phyloP scores from a whole-genome alignment of 345 rosid genomes.

The Nephelium lappaceum region DNA sequence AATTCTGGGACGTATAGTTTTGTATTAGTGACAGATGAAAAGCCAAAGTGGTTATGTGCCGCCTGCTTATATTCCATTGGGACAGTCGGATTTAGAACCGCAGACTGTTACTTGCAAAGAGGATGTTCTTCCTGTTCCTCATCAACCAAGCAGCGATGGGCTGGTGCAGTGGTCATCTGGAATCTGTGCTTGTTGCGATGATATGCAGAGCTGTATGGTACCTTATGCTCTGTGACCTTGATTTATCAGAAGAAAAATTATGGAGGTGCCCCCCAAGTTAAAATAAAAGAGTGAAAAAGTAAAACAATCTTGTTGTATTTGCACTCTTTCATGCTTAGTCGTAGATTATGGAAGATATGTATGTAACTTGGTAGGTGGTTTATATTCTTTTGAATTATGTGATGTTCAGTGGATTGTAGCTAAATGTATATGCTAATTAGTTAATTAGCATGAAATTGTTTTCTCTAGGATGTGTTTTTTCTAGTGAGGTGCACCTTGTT shows the following conservation, averaged over 20 bases:
- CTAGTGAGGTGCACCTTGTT: not conserved
- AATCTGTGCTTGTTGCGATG: constrained; percentile 97
- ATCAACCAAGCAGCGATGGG: constrained; percentile 16
- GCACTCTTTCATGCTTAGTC: not conserved
- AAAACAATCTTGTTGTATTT: not conserved
- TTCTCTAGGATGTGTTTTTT: too few species aligned
- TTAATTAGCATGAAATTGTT: too few species aligned
- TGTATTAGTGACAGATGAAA: constrained; percentile 43
- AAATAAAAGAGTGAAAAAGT: not conserved
- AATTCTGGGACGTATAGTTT: not conserved
- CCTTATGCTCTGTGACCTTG: constrained; percentile 72
- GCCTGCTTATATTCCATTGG: constrained; percentile 76
- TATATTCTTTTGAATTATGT: not conserved
- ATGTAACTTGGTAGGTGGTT: not conserved
- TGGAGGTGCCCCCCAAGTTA: constrained; percentile 65
- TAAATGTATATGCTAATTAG: not conserved
- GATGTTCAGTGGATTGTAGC: not conserved
- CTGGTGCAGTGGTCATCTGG: constrained; percentile 85
- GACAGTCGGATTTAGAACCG: constrained; percentile 55
- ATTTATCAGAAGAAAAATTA: constrained; percentile 42
- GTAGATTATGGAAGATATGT: not conserved
- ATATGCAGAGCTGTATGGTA: constrained; percentile 96
- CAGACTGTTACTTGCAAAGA: constrained; percentile 36
- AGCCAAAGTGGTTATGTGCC: constrained; percentile 66
- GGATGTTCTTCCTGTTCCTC: constrained; percentile 20